phyloP scores from a whole-genome alignment of 495 filamentous ascomycete genomes.

The Aspergillus homomorphus region DNA sequence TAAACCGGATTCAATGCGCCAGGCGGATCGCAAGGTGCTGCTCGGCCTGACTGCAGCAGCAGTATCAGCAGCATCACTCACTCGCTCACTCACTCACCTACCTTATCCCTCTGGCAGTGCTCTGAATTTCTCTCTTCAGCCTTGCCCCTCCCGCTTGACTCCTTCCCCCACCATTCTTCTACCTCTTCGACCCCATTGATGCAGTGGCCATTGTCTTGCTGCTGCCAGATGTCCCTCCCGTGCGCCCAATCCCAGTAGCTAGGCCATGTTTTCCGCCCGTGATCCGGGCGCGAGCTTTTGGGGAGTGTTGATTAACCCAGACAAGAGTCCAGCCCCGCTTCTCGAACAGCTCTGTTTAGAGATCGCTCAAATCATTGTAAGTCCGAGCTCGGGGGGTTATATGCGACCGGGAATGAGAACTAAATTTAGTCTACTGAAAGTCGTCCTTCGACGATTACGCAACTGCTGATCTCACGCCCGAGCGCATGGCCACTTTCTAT shows the following conservation, averaged over 20 bases:
- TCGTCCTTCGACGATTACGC: constrained; percentile 63
- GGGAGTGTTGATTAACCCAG: constrained; percentile 77
- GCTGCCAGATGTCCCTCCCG: constrained; percentile 25
- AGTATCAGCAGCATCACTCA: neutral
- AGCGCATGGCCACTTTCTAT: constrained; percentile 87
- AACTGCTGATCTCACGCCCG: constrained; percentile 65
- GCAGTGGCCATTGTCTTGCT: constrained; percentile 17
- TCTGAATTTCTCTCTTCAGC: constrained; percentile 1
- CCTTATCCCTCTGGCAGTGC: neutral
- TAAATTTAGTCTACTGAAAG: constrained; percentile 22
- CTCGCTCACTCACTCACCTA: neutral
- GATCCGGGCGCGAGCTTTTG: constrained; percentile 52
- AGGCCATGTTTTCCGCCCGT: constrained; percentile 33
- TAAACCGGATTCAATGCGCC: constrained; percentile 2
- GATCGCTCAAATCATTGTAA: constrained; percentile 78
- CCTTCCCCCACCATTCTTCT: constrained; percentile 7
- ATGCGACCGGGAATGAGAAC: constrained; percentile 4
- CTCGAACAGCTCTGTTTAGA: constrained; percentile 76
- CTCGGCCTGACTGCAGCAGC: no score
- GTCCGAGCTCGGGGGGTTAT: constrained; percentile 29
- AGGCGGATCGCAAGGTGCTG: constrained; percentile 1
- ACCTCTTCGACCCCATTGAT: constrained; percentile 9
- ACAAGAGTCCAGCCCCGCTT: constrained; percentile 72
- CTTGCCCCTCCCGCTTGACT: constrained; percentile 7
- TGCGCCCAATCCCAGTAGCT: constrained; percentile 16